Percentiles rank a stretch among this genome's conserved stretches.
Evolutionary conservation across 345 rosid species (phyloP).

Genomic region (Pugionium dolabratum): DNA sequence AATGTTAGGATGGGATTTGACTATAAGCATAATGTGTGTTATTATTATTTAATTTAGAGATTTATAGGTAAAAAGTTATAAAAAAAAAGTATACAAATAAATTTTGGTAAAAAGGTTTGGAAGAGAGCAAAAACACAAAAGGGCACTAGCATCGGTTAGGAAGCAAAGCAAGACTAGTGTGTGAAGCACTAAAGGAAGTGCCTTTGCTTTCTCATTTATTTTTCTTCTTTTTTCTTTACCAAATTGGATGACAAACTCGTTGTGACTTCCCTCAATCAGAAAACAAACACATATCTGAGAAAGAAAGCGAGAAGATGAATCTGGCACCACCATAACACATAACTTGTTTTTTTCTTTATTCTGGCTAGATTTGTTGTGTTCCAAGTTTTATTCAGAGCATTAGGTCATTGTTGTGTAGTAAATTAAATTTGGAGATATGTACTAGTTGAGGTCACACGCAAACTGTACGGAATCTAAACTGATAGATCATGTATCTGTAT

Average conservation of each 20-base stretch:
- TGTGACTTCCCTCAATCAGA: constrained; percentile 36
- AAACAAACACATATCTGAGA: constrained; percentile 30
- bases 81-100: constrained; percentile 5
- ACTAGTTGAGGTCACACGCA: constrained; percentile 18
- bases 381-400: constrained; percentile 4
- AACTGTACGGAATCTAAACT: constrained; percentile 12
- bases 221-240: constrained; percentile 17
- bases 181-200: constrained; percentile 31
- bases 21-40: background rate
- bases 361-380: constrained; percentile 14
- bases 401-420: constrained; percentile 6
- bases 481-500: background rate
- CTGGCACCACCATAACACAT: constrained; percentile 1
- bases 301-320: constrained; percentile 23
- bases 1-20: constrained; percentile 15
- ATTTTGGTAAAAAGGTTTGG: constrained; percentile 30
- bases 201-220: constrained; percentile 20
- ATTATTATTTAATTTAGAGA: background rate
- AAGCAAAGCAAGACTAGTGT: constrained; percentile 35
- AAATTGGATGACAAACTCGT: constrained; percentile 28
- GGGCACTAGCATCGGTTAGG: constrained; percentile 41
- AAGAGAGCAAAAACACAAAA: constrained; percentile 30
- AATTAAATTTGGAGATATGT: constrained; percentile 7
- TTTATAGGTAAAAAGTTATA: background rate
- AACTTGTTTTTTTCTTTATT: background rate